These are phyloP conservation scores for Erythrophleum fordii DNA, from an alignment of 306 rosid genomes.

Conservation along the genomic window DNA sequence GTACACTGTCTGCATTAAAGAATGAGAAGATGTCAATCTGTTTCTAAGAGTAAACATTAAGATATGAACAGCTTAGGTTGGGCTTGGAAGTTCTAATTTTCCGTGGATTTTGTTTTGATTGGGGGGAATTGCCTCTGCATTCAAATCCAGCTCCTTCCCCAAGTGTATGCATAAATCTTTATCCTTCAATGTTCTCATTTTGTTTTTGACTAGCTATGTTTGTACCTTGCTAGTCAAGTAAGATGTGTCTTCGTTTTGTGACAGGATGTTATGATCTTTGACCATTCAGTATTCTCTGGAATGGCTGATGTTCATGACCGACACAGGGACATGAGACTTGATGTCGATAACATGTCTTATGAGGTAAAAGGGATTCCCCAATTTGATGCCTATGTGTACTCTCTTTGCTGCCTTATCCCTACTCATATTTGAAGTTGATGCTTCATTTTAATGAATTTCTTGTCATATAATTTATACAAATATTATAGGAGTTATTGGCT, in stretches of 20 bases:
- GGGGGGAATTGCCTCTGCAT: neutral
- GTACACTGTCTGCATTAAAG: neutral
- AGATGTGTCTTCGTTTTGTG: conserved; percentile 39
- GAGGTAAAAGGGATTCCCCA: conserved; percentile 63
- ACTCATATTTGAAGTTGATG: neutral
- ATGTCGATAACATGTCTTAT: conserved; percentile 96
- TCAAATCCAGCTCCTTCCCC: neutral
- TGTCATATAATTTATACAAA: neutral
- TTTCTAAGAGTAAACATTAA: neutral
- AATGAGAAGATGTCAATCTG: conserved; percentile 5
- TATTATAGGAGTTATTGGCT: conserved; percentile 81
- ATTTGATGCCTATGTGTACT: neutral
- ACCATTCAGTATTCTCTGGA: conserved; percentile 82
- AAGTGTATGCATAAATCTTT: neutral
- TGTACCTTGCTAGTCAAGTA: conserved; percentile 17
- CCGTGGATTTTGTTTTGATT: conserved; percentile 16
- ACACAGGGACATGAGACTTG: conserved; percentile 97
- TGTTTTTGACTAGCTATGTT: neutral
- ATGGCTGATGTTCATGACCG: conserved; percentile 88
- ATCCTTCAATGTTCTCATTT: conserved; percentile 21
- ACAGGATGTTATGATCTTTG: conserved; percentile 95
- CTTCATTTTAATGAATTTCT: conserved; percentile 11
- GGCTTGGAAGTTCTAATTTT: neutral
- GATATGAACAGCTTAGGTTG: conserved; percentile 5
- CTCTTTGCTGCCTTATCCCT: neutral